Base-by-base conservation (phyloP, 225 moss, liverwort and hornwort species). In the Sphagnum tenellum region DNA sequence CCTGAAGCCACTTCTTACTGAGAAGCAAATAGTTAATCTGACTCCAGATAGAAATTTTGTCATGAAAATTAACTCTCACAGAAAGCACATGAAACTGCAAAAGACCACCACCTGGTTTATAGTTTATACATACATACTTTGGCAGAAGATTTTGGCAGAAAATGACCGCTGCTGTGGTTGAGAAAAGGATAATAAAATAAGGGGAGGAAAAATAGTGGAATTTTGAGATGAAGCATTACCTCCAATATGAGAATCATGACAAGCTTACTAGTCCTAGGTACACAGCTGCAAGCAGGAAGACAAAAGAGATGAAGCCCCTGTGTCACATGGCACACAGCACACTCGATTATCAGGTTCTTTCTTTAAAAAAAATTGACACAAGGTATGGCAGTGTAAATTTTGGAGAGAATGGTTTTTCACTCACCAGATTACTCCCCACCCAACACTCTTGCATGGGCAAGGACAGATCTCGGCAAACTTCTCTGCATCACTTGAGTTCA, bases 401-500 rank as follows among this genome's bases (percentile, higher is more conserved):
- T 13, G 6, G 10, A 5, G 48, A 51, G 3, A 13, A 12, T 2
- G 2, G 10, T 60, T 56, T n/a, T 45, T 57, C 56, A 73, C 91
- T 55, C 48, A 95, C 94, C 93, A 98, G 47, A 93, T 82, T 52
- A 98, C 80, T 66, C 93, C 98, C 98, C 98, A 98, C 12, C 75
- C 82, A 51, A 89, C 69, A 65, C 98, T 93, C 69, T 81, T 98
- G 81, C 98, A 98, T 49, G 94, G 94, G 66, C 93, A 89, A 11
- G 90, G 98, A 66, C 82, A 92, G 56, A 86, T 78, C 65, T 90
- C 79, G 13, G 93, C 87, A 67, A 98, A 98, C 82, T 90, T 93
- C 71, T 98, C 93, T 57, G 98, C 78, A 70, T 98, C 98, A 75
- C 98, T 98, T 48, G 93, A 87, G 71, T 98, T 82, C 53, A 98